Evolutionary conservation across 768 basidiomycete species (phyloP), one percentile per base, ranked within the genome.

Genomic region (Coprinopsis cinerea): DNA sequence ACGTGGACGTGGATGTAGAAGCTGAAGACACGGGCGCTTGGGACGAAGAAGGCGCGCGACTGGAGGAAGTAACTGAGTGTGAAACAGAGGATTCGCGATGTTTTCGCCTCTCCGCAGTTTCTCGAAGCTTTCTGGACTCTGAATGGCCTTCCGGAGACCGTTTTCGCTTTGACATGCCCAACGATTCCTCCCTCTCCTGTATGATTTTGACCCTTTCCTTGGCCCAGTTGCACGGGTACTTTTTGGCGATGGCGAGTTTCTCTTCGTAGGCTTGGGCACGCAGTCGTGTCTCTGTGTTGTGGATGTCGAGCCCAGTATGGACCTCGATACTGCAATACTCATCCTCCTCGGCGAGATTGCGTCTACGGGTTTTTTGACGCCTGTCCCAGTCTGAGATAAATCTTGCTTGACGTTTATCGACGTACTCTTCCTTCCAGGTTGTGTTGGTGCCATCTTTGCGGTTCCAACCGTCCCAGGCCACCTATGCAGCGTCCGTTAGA

Each of bases 361-460:
- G 46, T 7, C 75, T 67, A 18, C 56, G 54, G n/a, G 54, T 54
- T 27, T 57, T 55, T 47, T 75, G 72, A 7, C 34, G 45, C 14
- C 44, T 48, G 9, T 66, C 62, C 74, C 75, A 79, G 4, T 30
- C 4, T 3, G 49, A 42, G 54, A 4, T 34, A n/a, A n/a, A n/a
- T n/a, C n/a, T n/a, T n/a, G n/a, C n/a, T 41, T 55, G 51, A 5
- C 54, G 39, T 7, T 54, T 52, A 13, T 59, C 57, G 32, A 59
- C 42, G 14, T 58, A 55, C 14, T 60, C 58, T 20, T 60, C 62
- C 34, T 73, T 60, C 80, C 80, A 83, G 5, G 81, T 81, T 1
- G 73, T 75, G 53, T 75, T 77, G 5, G 80, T 76, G 0, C 74
- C 77, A 55, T 82, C 75, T 1, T 49, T 35, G 22, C 80, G 75